Base-by-base conservation (phyloP, 208 protist species). In the Leishmania turanica region DNA sequence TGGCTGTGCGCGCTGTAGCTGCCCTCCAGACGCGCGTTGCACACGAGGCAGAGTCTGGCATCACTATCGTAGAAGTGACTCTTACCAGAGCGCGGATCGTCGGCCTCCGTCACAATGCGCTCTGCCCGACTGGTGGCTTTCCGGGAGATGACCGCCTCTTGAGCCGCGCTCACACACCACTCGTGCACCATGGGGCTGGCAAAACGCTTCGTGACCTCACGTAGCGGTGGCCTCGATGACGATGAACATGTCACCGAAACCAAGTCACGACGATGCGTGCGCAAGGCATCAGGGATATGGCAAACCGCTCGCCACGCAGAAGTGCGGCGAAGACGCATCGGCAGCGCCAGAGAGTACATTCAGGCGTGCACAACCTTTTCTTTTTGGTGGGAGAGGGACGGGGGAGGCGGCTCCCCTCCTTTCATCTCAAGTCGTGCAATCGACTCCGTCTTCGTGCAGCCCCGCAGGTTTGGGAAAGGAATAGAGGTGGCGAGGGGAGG, bases 1-100 rank as follows among this genome's bases (percentile, higher is more conserved):
- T 27, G 40, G 13, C 6, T 78, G 79, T 97, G 93, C 24, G 78
- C 53, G 24, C 40, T 31, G 79, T 91, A 91, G 53, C 85, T 87
- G 4, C 81, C 81, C 1, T 82, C 62, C 15, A 93, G 65, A 53
- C 72, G 66, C 11, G 51, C 66, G 70, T 89, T 72, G 75, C 91
- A 95, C 58, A 95, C 54, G 15, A 40, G 80, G 64, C 91, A 95
- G 13, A 62, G 80, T 37, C 75, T 54, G 11, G 80, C 81, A 9
- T 71, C 78, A 40, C 68, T 31, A 58, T 91, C 87, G 64, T 88
- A 91, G 49, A 94, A 91, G 19, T 40, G n/a, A 7, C 45, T 3
- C 34, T 73, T 64, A 34, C 62, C 47, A 34, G 54, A 42, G 51
- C 78, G 77, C 8, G 56, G 8, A 19, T 69, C 24, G 4, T 88